phyloP scores from a whole-genome alignment of 441 rosid species.

The Croton laevigatus region DNA sequence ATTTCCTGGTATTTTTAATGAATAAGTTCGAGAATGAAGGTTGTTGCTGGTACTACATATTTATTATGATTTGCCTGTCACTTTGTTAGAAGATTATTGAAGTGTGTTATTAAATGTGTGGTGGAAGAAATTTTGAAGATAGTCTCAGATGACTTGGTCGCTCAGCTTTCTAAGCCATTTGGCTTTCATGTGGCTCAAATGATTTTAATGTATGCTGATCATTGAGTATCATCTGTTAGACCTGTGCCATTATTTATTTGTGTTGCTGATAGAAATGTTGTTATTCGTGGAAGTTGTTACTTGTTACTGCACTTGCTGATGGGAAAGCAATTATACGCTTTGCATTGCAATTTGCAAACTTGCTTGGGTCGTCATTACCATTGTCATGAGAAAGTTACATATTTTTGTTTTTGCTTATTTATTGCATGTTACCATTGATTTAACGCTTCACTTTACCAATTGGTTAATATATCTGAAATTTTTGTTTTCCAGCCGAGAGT shows the following conservation, averaged over 20 bases:
- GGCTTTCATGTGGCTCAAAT: not conserved
- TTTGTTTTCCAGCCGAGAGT: conserved; percentile 81
- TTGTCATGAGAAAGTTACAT: not conserved
- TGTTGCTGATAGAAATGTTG: not conserved
- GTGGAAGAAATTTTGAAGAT: not conserved
- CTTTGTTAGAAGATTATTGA: not conserved
- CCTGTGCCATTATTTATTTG: not conserved
- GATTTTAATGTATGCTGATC: not conserved
- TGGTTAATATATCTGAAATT: conserved; percentile 1
- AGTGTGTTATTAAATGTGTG: not conserved
- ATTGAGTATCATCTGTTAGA: not conserved
- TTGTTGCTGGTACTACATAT: not conserved
- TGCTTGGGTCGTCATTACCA: not conserved
- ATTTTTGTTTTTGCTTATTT: not conserved
- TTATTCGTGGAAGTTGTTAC: not conserved
- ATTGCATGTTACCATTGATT: not conserved
- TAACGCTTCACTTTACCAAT: not conserved
- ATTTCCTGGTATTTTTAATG: not conserved
- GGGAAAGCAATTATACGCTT: too few relatives aligned
- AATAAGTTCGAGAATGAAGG: not conserved
- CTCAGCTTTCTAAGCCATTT: too few relatives aligned
- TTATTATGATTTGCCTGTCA: not conserved
- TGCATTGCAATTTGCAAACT: not conserved
- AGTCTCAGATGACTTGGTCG: not conserved
- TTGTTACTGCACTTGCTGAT: not conserved